Evolutionary conservation across 1,284 basidiomycete genomes (phyloP).

Genomic region (Ceratobasidium sp.): DNA sequence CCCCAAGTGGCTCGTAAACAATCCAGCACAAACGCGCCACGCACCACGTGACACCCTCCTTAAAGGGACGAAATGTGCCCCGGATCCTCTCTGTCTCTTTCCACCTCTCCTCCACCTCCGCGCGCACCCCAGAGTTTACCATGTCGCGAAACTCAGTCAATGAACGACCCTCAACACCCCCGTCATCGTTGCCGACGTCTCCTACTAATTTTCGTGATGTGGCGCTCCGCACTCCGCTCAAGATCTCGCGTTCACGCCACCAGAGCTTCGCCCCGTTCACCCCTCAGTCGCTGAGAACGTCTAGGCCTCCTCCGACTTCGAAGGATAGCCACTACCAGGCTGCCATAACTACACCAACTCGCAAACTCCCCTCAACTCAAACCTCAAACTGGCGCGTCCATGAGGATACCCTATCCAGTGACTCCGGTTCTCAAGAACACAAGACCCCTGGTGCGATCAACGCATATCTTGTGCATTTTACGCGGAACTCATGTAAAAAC

Average conservation of each 20-base stretch:
- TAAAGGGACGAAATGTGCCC: conserved; percentile 11
- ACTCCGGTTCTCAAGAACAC: neutral
- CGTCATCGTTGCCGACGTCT: conserved; percentile 20
- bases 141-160: neutral
- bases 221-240: conserved; percentile 25
- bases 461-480: neutral
- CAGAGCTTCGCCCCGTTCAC: conserved; percentile 18
- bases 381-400: conserved; percentile 33
- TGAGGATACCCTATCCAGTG: conserved; percentile 10
- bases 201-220: conserved; percentile 16
- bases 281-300: conserved; percentile 16
- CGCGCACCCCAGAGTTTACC: neutral
- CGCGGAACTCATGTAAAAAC: neutral
- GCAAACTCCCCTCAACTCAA: neutral
- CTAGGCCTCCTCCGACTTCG: neutral
- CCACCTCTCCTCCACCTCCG: conserved; percentile 9
- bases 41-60: conserved; percentile 21
- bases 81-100: neutral
- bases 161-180: conserved; percentile 24
- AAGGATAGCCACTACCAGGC: neutral
- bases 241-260: conserved; percentile 1
- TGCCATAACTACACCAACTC: neutral
- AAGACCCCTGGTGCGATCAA: neutral
- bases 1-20: conserved; percentile 11
- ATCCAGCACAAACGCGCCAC: conserved; percentile 8